A percentile compares a stretch with the other conserved stretches of the same genome.
Conservation (phyloP, 306 rosid genomes). For the Begonia masoniana region DNA sequence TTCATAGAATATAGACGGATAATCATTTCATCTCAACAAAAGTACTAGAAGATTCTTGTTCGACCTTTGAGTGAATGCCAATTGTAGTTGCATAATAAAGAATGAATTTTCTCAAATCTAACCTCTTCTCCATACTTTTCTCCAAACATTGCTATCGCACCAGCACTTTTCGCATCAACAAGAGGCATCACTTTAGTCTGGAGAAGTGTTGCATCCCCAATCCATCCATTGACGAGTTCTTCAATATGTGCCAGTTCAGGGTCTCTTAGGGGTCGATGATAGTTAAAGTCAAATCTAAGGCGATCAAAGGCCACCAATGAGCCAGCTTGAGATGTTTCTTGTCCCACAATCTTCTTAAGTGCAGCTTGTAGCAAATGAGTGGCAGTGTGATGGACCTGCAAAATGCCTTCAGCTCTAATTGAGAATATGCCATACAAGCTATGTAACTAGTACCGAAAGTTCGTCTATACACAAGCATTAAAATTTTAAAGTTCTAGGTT, state of each 20-base stretch:
- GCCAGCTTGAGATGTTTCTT: slow-evolving; percentile 97
- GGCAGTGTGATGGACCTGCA: slow-evolving; percentile 95
- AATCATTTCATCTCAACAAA: too few relatives aligned
- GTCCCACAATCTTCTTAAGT: slow-evolving; percentile 64
- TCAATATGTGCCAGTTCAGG: slow-evolving; percentile 63
- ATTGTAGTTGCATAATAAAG: too few relatives aligned
- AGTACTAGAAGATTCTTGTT: too few relatives aligned
- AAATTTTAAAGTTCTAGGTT: not conserved
- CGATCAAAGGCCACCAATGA: slow-evolving; percentile 92
- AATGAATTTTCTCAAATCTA: not conserved
- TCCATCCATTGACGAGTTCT: slow-evolving; percentile 62
- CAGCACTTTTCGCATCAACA: slow-evolving; percentile 70
- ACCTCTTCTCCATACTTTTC: slow-evolving; percentile 96
- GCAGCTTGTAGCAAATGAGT: slow-evolving; percentile 97
- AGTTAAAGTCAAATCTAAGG: slow-evolving; percentile 91
- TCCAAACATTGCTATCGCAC: slow-evolving; percentile 96
- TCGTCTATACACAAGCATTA: slow-evolving; percentile 7
- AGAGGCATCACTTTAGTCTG: slow-evolving; percentile 87
- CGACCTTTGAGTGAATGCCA: too few relatives aligned
- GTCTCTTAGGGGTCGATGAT: slow-evolving; percentile 62
- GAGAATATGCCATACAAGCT: not conserved
- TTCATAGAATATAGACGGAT: too few relatives aligned
- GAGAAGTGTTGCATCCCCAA: slow-evolving; percentile 57
- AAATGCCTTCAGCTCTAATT: slow-evolving; percentile 6
- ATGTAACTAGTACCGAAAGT: slow-evolving; percentile 10